Evolutionary conservation across 257 asterid genomes (phyloP).

Genomic region (Leonotis leonurus): DNA sequence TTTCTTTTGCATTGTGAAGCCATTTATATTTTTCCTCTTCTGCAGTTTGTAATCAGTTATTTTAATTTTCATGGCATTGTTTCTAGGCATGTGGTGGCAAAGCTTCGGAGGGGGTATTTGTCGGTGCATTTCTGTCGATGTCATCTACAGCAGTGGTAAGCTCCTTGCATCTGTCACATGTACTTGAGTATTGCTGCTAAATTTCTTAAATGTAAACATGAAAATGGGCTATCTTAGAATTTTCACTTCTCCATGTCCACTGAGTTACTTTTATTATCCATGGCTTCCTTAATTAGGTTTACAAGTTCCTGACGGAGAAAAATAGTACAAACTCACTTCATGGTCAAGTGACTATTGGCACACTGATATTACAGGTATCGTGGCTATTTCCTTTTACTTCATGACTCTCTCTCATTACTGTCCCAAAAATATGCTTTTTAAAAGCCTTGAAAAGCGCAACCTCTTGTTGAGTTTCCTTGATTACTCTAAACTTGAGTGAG

Average conservation of each 20-base stretch:
- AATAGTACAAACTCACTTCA: conserved; percentile 80
- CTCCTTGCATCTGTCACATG: no score
- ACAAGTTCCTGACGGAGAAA: conserved; percentile 83
- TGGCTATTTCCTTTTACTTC: conserved; percentile 8
- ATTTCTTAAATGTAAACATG: neutral
- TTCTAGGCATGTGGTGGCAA: conserved; percentile 93
- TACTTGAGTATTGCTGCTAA: conserved; percentile 10
- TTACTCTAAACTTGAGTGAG: neutral
- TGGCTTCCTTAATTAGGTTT: conserved; percentile 21
- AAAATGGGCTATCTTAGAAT: neutral
- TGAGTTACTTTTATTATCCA: neutral
- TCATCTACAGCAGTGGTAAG: conserved; percentile 99
- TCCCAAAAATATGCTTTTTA: no score
- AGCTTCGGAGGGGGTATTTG: conserved; percentile 92
- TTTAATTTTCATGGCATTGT: conserved; percentile 18
- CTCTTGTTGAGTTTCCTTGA: neutral
- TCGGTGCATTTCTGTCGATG: conserved; percentile 96
- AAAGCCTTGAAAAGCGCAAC: no score
- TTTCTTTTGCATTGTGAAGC: neutral
- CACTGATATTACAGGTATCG: conserved; percentile 86
- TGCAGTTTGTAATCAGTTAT: conserved; percentile 16
- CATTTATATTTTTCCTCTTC: neutral
- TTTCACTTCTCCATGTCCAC: neutral
- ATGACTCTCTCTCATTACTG: no score
- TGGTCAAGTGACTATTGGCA: conserved; percentile 97